Conservation (phyloP, 176 grass and related monocot species). For the Avena sativa region DNA sequence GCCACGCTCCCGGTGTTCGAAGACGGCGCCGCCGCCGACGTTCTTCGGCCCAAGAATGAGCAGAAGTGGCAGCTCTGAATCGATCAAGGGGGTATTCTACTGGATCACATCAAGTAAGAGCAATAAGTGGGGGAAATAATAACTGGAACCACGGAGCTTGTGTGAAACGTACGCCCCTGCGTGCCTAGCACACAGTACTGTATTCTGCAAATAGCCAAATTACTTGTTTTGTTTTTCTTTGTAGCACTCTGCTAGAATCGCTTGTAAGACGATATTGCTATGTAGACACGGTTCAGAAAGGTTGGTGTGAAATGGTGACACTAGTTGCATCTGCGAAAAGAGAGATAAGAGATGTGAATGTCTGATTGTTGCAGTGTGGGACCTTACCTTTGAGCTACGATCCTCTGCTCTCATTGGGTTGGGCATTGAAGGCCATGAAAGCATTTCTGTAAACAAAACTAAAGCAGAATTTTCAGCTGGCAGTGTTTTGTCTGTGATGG, state of each 20-base stretch:
- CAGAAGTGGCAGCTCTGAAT: constrained; percentile 45
- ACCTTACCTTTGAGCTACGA: background rate
- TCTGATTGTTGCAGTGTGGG: background rate
- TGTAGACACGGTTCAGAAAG: background rate
- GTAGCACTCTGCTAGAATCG: background rate
- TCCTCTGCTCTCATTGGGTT: background rate
- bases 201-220: background rate
- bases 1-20: constrained; percentile 53
- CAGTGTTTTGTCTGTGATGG: background rate
- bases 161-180: background rate
- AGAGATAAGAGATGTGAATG: background rate
- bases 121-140: constrained; percentile 6
- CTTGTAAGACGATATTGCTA: background rate
- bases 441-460: background rate
- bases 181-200: background rate
- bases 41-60: constrained; percentile 46
- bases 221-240: background rate
- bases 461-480: background rate
- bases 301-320: constrained; percentile 9
- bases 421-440: background rate
- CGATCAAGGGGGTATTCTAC: background rate
- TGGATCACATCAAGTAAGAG: constrained; percentile 1
- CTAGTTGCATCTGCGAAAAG: background rate
- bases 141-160: background rate
- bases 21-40: constrained; percentile 52